Base-by-base conservation (phyloP, 805 yeast species). In the Nakazawaea ernobii region DNA sequence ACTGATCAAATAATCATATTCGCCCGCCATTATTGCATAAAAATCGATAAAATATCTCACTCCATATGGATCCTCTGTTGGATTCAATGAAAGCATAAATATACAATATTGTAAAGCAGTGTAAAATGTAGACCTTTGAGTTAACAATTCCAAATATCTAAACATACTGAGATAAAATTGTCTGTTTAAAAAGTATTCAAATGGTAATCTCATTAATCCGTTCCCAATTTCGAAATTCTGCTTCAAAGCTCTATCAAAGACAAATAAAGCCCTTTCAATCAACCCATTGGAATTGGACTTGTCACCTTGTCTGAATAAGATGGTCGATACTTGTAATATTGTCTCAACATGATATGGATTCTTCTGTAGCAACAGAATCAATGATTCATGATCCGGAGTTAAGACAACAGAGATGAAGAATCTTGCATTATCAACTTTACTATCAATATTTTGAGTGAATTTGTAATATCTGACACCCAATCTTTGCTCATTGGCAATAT, bases 21-120 rank as follows among this genome's bases (percentile, higher is more conserved):
- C 87, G 30, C 74, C 81, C 33, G 86, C 70, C 64, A 79, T 67
- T 3, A 86, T 66, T 3, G 92, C 82, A 58, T 86, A 89, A 58
- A 77, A 82, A 60, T 90, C 96, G 54, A 90, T 80, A 61, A 88
- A 86, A 58, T 84, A 83, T 52, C 95, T 73, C 10, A 84, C 89
- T 20, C 96, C 96, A 45, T 83, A 68, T 1, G 96, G 96, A 67
- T 90, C 96, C 48, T 84, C 86, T 2, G 80, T 73, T 1, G 95
- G 96, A 35, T 62, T 64, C 29, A 90, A 66, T 2, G 90, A 77
- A 52, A 86, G 68, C 42, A 89, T 67, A 6, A 83, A 69, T 59
- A 86, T 88, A 55, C 86, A 77, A 68, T 83, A 89, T 37, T 80
- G 78, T 38, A 86, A 73, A 0, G 96, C 95, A 0, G 96, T 89